Evolutionary conservation across 2,329 filamentous ascomycete species (phyloP), one percentile per base, ranked within the genome.

Genomic region (Canariomyces notabilis): DNA sequence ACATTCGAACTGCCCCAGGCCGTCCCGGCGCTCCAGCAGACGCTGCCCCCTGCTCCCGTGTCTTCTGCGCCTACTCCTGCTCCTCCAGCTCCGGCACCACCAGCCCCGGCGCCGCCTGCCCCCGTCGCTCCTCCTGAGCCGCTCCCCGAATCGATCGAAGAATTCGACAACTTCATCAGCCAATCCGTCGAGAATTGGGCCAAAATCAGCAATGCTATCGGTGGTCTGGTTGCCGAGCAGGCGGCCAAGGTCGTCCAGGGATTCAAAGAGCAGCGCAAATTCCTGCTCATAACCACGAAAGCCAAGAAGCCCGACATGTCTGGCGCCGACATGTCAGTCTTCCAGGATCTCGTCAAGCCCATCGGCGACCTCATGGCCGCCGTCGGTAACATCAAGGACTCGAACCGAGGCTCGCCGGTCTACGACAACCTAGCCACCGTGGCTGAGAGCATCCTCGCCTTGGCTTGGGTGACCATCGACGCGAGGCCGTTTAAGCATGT

Each of bases 391-490:
- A 79, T 95, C 60, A 85, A 88, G 64, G 89, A 96, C 59, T 76
- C 77, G 48, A 94, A 94, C 66, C 81, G 89, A 35, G 80, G 79
- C 7, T 84, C 85, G 2, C 76, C 83, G 2, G 72, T 87, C 56
- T 89, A 88, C 62, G 85, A 87, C 57, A 88, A 96, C 56, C 72
- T 98, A 39, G 87, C 85, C 61, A 84, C 90, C 56, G 87, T 97
- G 22, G 83, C 89, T 1, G 91, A 97, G 62, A 90, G 90, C 55
- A 90, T 95, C 56, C 85, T 88, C 61, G 83, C 89, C 32, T 73
- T 98, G 48, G 88, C 87, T 26, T 98, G 93, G 93, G 86, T 97
- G 48, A 86, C 85, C 0, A 80, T 93, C 39, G 87, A 94, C 42
- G 77, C 72, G 53, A 89, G 89, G 63, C 93, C 93, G 2, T 83